Conservation (phyloP, 306 rosid genomes). For the Hylodesmum podocarpum region DNA sequence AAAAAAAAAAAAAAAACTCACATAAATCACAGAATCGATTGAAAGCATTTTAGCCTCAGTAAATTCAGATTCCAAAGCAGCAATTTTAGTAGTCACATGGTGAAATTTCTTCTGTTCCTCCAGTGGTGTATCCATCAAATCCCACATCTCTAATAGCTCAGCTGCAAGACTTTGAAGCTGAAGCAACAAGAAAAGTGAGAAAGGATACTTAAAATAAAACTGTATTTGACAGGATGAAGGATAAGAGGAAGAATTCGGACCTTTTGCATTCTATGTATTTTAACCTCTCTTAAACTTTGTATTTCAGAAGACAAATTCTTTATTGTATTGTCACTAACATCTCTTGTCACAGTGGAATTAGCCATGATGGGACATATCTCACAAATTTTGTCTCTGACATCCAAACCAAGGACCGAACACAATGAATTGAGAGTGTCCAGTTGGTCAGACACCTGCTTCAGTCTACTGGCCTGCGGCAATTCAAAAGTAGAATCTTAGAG, state of each 20-base stretch:
- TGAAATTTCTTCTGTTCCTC: slow-evolving; percentile 63
- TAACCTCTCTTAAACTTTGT: slow-evolving; percentile 52
- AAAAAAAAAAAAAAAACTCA: slow-evolving; percentile 45
- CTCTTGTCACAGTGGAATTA: slow-evolving; percentile 29
- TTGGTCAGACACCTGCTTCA: slow-evolving; percentile 49
- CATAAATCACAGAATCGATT: slow-evolving; percentile 45
- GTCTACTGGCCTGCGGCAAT: slow-evolving; percentile 48
- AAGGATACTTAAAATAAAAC: neutral
- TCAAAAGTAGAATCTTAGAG: neutral
- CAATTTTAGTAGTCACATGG: slow-evolving; percentile 56
- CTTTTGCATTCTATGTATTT: slow-evolving; percentile 60
- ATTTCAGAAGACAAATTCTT: slow-evolving; percentile 48
- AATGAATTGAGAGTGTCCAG: slow-evolving; percentile 35
- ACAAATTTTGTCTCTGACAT: slow-evolving; percentile 28
- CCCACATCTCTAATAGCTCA: slow-evolving; percentile 69
- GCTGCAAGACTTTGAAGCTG: slow-evolving; percentile 66
- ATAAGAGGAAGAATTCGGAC: slow-evolving; percentile 39
- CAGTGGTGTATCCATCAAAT: slow-evolving; percentile 68
- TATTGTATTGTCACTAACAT: slow-evolving; percentile 49
- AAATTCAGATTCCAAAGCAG: slow-evolving; percentile 62
- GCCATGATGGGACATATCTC: slow-evolving; percentile 45
- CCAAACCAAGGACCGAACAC: slow-evolving; percentile 41
- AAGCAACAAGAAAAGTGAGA: slow-evolving; percentile 20
- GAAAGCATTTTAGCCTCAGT: slow-evolving; percentile 63
- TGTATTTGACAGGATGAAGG: neutral